A percentile compares a stretch with the other conserved stretches of the same genome.
Conservation (phyloP, 495 filamentous ascomycete genomes). For the Antarctomyces pellizariae region DNA sequence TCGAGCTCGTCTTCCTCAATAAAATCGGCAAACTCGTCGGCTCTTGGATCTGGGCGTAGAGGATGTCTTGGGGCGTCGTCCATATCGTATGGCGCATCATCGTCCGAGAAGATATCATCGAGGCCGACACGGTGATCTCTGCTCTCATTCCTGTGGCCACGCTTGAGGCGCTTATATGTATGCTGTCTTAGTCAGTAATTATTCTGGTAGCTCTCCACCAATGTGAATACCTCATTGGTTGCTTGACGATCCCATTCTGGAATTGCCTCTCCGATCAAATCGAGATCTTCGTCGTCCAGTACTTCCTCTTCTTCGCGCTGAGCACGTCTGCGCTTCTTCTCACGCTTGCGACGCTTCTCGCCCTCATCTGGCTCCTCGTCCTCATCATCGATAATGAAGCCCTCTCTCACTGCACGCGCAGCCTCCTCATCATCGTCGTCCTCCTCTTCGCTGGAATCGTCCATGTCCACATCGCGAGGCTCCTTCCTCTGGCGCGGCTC, state of each 20-base stretch:
- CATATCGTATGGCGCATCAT: slow-evolving; percentile 31
- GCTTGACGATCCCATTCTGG: slow-evolving; percentile 42
- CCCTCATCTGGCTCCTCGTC: slow-evolving; percentile 43
- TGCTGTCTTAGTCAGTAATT: slow-evolving; percentile 27
- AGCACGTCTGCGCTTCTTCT: slow-evolving; percentile 44
- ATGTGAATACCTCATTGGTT: slow-evolving; percentile 32
- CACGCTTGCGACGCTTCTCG: slow-evolving; percentile 29
- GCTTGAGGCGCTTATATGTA: slow-evolving; percentile 89
- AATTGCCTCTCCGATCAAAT: slow-evolving; percentile 64
- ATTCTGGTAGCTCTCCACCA: not conserved
- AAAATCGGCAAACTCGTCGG: slow-evolving; percentile 87
- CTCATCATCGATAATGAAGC: slow-evolving; percentile 90
- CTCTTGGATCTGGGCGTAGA: slow-evolving; percentile 25
- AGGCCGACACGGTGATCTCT: slow-evolving; percentile 38
- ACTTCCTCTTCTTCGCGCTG: slow-evolving; percentile 70
- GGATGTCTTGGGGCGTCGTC: slow-evolving; percentile 33
- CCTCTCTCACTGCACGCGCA: slow-evolving; percentile 32
- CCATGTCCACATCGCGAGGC: slow-evolving; percentile 17
- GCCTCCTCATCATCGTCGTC: slow-evolving; percentile 79
- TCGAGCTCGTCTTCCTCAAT: slow-evolving; percentile 90
- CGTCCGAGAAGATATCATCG: slow-evolving; percentile 83
- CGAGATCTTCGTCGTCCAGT: slow-evolving; percentile 88
- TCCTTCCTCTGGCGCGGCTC: slow-evolving; percentile 26
- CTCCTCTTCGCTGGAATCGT: slow-evolving; percentile 79
- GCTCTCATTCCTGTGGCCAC: slow-evolving; percentile 58